Percentiles rank a stretch among this genome's conserved stretches.
Evolutionary conservation across 495 filamentous ascomycete species (phyloP).

Genomic region (Penicillium bovifimosum): DNA sequence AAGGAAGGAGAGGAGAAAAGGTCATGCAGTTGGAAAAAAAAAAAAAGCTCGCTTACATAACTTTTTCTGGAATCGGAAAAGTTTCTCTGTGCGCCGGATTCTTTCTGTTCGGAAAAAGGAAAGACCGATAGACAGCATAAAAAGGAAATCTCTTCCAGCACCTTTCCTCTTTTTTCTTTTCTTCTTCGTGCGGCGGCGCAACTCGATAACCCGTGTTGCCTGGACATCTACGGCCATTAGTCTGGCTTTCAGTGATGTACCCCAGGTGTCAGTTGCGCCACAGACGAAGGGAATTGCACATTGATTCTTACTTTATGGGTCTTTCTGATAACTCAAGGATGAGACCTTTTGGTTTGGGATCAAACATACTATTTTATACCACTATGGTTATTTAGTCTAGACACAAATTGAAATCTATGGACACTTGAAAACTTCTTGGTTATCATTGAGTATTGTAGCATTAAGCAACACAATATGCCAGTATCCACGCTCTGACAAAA

Average conservation of each 20-base stretch:
- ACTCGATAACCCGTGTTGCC: slow-evolving; percentile 52
- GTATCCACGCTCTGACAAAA: too few relatives aligned
- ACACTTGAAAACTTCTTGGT: too few relatives aligned
- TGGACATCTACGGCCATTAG: slow-evolving; percentile 33
- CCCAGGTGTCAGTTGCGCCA: slow-evolving; percentile 57
- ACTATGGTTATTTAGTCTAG: too few relatives aligned
- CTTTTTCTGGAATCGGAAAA: background rate
- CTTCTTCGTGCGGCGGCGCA: slow-evolving; percentile 59
- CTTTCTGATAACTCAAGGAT: slow-evolving; percentile 41
- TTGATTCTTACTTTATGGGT: slow-evolving; percentile 49
- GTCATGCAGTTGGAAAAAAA: slow-evolving; percentile 5
- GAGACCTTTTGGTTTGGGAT: slow-evolving; percentile 50
- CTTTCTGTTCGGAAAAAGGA: slow-evolving; percentile 5
- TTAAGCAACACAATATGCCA: too few relatives aligned
- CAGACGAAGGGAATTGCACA: slow-evolving; percentile 58
- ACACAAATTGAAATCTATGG: too few relatives aligned
- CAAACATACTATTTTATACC: slow-evolving; percentile 29
- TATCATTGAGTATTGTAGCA: too few relatives aligned
- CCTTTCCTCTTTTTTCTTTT: slow-evolving; percentile 36
- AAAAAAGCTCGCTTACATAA: slow-evolving; percentile 11
- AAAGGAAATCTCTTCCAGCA: slow-evolving; percentile 20
- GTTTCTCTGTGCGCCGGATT: background rate
- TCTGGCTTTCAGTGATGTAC: slow-evolving; percentile 37
- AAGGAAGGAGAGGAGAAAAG: slow-evolving; percentile 7
- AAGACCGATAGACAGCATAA: slow-evolving; percentile 1